A percentile compares a stretch with the other conserved stretches of the same genome.
Conservation (phyloP, 2,329 filamentous ascomycete species). For the Biscogniauxia marginata region DNA sequence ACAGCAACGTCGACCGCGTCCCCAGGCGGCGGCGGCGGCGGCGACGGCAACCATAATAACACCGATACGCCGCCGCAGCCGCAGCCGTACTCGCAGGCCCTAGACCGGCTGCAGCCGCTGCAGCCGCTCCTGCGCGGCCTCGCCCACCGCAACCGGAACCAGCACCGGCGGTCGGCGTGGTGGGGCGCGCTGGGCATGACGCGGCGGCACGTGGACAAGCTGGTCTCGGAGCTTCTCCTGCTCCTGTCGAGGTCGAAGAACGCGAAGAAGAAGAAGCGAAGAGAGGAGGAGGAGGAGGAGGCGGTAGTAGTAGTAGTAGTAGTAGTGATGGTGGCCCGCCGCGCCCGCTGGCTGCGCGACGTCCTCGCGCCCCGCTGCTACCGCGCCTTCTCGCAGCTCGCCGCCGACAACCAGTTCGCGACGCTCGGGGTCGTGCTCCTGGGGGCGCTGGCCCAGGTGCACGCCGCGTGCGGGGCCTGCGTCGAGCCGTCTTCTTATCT, state of each 20-base stretch:
- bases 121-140: slow-evolving; percentile 66
- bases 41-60: too few species aligned
- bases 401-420: slow-evolving; percentile 71
- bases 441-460: slow-evolving; percentile 59
- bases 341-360: slow-evolving; percentile 41
- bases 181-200: slow-evolving; percentile 72
- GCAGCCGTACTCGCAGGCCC: slow-evolving; percentile 21
- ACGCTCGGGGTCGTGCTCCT: slow-evolving; percentile 69
- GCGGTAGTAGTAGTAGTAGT: background rate
- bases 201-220: slow-evolving; percentile 60
- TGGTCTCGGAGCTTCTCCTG: slow-evolving; percentile 43
- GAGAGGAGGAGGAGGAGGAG: slow-evolving; percentile 21
- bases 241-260: slow-evolving; percentile 20
- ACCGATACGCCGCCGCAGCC: background rate
- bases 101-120: slow-evolving; percentile 24
- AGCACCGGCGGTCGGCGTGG: slow-evolving; percentile 81
- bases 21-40: too few species aligned
- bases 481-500: background rate
- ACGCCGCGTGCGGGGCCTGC: slow-evolving; percentile 40
- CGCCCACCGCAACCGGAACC: slow-evolving; percentile 84
- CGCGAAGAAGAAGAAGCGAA: slow-evolving; percentile 39
- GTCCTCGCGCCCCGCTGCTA: slow-evolving; percentile 42
- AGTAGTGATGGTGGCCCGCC: slow-evolving; percentile 7
- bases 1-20: too few species aligned
- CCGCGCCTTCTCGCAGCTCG: slow-evolving; percentile 64